Base-by-base conservation (phyloP, 495 filamentous ascomycete species). In the Aspergillus cavernicola region DNA sequence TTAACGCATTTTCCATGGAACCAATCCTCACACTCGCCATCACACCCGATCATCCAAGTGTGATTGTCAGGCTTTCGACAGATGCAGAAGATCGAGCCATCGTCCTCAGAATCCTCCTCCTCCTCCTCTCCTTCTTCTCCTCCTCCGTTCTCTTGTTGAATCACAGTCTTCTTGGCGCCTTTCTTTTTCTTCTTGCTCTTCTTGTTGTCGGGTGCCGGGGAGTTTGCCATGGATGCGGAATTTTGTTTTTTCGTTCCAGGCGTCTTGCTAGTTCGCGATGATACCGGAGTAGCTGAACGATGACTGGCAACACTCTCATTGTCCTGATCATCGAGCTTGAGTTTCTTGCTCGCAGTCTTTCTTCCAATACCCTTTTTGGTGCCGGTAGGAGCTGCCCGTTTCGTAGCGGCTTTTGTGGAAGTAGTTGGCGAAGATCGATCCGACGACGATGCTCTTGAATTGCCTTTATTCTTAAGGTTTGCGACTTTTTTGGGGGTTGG, bases 41-140 rank as follows among this genome's bases (percentile, higher is more conserved):
- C 85, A 55, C 86, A 89, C 4, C 70, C 83, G 58, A 89, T 86
- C 86, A 89, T 89, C 81, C 84, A 86, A 10, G 78, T 84, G 57
- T 87, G 85, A 55, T 87, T 85, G 59, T 89, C 86, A 13, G 82
- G 82, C 52, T 77, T 78, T 40, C 85, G 79, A 56, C 86, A 89
- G 48, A 88, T 84, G 67, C 86, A 89, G 63, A 83, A 89, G 12
- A 85, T 28, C 32, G 75, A 72, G 29, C 74, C 72, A 41, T 76
- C 75, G 47, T 80, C 74, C 26, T 70, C 72, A 19, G 73, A 71
- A 15, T 61, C 72, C 0, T 71, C 68, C 5, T 64, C 72, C 0
- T 71, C 68, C 5, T 75, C 75, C 9, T 33, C 28, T 6, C 18
- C 29, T 13, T 33, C 44, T 2, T 36, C 28, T 13, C 13, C 41